Base-by-base conservation (phyloP, 129 eudicot species). In the Glebionis coronaria region DNA sequence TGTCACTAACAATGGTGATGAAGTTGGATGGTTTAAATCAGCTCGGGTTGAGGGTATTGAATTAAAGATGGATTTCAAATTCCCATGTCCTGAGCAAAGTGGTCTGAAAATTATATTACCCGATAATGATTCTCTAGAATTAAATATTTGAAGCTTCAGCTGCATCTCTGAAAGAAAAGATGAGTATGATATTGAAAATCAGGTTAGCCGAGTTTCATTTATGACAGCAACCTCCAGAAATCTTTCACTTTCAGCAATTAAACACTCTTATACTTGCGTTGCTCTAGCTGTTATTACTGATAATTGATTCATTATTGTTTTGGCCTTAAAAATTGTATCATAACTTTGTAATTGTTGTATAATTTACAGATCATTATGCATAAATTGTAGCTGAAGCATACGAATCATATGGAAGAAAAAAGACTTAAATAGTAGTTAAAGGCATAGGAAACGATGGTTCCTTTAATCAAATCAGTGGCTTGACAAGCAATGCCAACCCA, bases 11-110 rank as follows among this genome's bases (percentile, higher is more conserved):
- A 80, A 84, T 68, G 80, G 75, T 65, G 92, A 84, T 68, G 91
- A 79, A 10, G 56, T 86, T 29, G 84, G 80, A 53, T 93, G 98
- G 98, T 83, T 84, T 72, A 63, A 87, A 74, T 81, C 86, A 69
- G 82, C 80, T 64, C 83, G 63, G 19, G 62, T 79, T 45, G 95
- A 73, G 56, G 91, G 85, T 47, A 68, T 82, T 45, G 82, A 69
- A 13, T 52, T 80, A 56, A 79, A 84, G 68, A 68, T 82, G 15
- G 75, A 81, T 57, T 76, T 77, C 46, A 75, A 73, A 68, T 76
- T 84, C 63, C 51, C n/a, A n/a, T n/a, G n/a, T n/a, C n/a, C n/a
- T n/a, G n/a, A n/a, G n/a, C n/a, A n/a, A n/a, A n/a, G n/a, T 51
- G 63, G 75, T 56, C 38, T 79, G 20, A 74, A 78, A 65, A 66